Percentiles rank a stretch among this genome's conserved stretches.
phyloP scores from a whole-genome alignment of 75 land plant genomes.

The Gnetum montanum region DNA sequence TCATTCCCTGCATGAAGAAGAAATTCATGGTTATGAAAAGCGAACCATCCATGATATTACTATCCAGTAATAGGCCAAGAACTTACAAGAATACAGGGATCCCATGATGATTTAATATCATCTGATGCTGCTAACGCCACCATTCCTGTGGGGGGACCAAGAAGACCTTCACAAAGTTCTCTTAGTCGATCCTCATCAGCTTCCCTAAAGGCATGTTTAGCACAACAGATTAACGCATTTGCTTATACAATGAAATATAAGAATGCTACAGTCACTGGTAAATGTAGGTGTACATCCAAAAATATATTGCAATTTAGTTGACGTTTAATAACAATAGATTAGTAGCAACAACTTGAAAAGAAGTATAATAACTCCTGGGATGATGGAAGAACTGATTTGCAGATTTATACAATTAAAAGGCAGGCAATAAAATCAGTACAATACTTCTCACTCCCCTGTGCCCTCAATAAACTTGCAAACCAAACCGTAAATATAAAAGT shows the following conservation, averaged over 20 bases:
- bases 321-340: too few species aligned
- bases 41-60: background rate
- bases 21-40: background rate
- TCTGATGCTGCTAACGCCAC: conserved; percentile 17
- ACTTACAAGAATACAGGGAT: conserved; percentile 69
- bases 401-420: background rate
- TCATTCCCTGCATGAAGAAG: conserved; percentile 62
- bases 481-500: too few species aligned
- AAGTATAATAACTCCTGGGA: too few species aligned
- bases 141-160: conserved; percentile 88
- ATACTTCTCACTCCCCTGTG: too few species aligned
- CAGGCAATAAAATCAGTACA: too few species aligned
- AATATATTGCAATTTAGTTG: background rate
- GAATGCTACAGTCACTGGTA: background rate
- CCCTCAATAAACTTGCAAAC: too few species aligned
- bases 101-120: conserved; percentile 47
- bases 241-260: background rate
- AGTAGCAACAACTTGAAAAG: too few species aligned
- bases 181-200: conserved; percentile 86
- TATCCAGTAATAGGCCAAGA: background rate
- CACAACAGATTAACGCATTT: background rate
- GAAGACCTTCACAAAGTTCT: conserved; percentile 88
- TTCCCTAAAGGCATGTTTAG: conserved; percentile 46
- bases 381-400: too few species aligned
- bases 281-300: background rate